phyloP scores from a whole-genome alignment of 139 green algal genomes.

The Tetradesmus lagerheimii region DNA sequence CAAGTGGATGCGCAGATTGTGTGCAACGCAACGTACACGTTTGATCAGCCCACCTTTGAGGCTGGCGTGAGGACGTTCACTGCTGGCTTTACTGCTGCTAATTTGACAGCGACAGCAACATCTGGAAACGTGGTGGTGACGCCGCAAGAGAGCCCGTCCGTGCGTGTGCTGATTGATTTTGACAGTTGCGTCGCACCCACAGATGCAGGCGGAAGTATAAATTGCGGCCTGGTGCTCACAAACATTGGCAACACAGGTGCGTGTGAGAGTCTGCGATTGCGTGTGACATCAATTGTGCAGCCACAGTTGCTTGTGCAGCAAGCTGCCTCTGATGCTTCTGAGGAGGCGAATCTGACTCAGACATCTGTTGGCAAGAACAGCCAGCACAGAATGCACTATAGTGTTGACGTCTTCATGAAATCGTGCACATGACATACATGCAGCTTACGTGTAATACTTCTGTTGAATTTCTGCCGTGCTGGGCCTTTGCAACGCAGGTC shows the following conservation, averaged over 20 bases:
- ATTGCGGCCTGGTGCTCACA: background rate
- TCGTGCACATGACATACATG: too few species aligned
- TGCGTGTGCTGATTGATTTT: background rate
- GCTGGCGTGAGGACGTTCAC: background rate
- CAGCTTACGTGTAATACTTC: too few species aligned
- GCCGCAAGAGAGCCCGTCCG: background rate
- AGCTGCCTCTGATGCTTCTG: too few species aligned
- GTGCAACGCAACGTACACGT: background rate
- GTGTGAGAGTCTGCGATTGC: too few species aligned
- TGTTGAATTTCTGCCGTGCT: too few species aligned
- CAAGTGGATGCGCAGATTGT: background rate
- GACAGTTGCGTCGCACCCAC: background rate
- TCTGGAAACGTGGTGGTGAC: background rate
- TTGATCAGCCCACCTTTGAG: background rate
- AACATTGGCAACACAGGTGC: background rate
- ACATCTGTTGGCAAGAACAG: too few species aligned
- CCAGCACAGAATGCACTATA: too few species aligned
- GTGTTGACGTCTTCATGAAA: too few species aligned
- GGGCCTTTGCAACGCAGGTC: background rate
- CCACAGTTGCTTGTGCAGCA: too few species aligned
- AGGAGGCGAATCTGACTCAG: too few species aligned
- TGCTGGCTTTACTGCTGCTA: background rate
- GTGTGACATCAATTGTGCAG: too few species aligned
- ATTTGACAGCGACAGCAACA: background rate
- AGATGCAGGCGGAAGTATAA: background rate